Evolutionary conservation across 2,329 filamentous ascomycete species (phyloP).

Genomic region (Monosporascus ibericus): DNA sequence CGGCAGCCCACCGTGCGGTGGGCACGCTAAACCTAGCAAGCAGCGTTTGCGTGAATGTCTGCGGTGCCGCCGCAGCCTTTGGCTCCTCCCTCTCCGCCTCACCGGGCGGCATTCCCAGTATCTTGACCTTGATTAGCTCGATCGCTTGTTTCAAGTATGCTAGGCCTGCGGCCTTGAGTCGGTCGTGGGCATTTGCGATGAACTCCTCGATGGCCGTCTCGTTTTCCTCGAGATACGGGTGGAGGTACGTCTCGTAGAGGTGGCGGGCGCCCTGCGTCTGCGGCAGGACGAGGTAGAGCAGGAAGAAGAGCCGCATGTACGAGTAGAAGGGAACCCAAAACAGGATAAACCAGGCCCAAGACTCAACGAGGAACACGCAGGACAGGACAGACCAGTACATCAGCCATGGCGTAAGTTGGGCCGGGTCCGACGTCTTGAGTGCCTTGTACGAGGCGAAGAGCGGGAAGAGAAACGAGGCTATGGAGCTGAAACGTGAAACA

Average conservation of each 20-base stretch:
- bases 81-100: constrained; percentile 30
- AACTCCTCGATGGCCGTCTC: constrained; percentile 85
- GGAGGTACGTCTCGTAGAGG: constrained; percentile 78
- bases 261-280: constrained; percentile 89
- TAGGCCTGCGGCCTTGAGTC: constrained; percentile 69
- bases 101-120: constrained; percentile 69
- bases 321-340: constrained; percentile 91
- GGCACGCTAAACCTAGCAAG: constrained; percentile 85
- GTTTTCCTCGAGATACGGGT: constrained; percentile 83
- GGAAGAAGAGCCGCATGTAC: constrained; percentile 79
- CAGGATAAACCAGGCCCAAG: constrained; percentile 81
- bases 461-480: constrained; percentile 87
- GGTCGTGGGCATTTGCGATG: constrained; percentile 75
- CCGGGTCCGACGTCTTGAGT: constrained; percentile 83
- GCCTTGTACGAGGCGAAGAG: constrained; percentile 98
- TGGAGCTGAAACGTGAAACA: constrained; percentile 50
- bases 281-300: constrained; percentile 93
- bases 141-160: constrained; percentile 67
- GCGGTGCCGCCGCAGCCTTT: constrained; percentile 36
- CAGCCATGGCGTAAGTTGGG: constrained; percentile 90
- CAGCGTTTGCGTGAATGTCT: constrained; percentile 71
- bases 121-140: constrained; percentile 65
- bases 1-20: constrained; percentile 50
- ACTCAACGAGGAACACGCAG: constrained; percentile 74
- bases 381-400: constrained; percentile 98